Evolutionary conservation across 441 rosid species (phyloP).

Genomic region (Adansonia madagascariensis): DNA sequence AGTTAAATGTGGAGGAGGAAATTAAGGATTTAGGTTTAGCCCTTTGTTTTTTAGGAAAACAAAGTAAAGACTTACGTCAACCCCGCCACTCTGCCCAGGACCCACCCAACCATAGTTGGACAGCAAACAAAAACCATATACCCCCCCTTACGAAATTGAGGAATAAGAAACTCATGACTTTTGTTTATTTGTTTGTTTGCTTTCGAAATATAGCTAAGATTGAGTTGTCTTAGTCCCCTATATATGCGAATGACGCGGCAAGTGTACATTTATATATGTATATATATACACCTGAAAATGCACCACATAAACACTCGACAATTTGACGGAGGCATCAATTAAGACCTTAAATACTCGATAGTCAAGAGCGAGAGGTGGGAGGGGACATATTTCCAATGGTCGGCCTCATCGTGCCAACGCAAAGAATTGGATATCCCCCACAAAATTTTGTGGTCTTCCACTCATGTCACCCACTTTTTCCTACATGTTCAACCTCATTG

Average conservation of each 20-base stretch:
- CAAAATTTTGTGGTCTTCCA: constrained; percentile 27
- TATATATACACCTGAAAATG: constrained; percentile 27
- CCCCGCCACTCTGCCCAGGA: no score
- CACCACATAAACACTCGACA: constrained; percentile 24
- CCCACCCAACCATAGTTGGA: neutral
- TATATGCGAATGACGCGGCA: constrained; percentile 21
- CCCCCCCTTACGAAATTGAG: neutral
- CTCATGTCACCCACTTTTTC: constrained; percentile 23
- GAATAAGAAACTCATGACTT: constrained; percentile 3
- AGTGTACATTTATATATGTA: neutral
- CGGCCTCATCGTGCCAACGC: constrained; percentile 26
- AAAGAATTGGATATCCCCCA: constrained; percentile 19
- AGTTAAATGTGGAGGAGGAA: neutral
- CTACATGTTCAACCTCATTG: constrained; percentile 32
- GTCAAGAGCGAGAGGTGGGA: neutral
- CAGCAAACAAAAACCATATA: neutral
- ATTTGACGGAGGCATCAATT: constrained; percentile 8
- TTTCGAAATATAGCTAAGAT: constrained; percentile 4
- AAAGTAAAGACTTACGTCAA: neutral
- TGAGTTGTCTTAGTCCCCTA: constrained; percentile 27
- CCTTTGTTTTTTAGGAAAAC: neutral
- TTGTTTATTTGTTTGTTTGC: neutral
- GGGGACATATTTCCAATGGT: constrained; percentile 23
- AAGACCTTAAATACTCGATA: no score
- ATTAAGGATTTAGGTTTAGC: neutral